phyloP scores from a whole-genome alignment of 768 basidiomycete species.

The Clathrus columnatus region DNA sequence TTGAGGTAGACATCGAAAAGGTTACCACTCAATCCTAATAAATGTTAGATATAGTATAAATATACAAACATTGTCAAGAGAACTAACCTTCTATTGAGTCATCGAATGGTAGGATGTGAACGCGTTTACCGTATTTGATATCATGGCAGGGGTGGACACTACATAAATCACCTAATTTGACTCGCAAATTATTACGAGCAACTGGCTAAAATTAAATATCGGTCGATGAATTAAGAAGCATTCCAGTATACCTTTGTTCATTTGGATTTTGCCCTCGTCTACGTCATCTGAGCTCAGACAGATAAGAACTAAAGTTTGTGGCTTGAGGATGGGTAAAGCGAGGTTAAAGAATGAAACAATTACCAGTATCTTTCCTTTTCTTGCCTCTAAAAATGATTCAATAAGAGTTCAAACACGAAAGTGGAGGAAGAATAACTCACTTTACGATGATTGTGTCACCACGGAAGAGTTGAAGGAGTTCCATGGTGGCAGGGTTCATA shows the following conservation, averaged over 20 bases:
- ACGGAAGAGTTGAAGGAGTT: slow-evolving; percentile 83
- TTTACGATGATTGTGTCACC: slow-evolving; percentile 94
- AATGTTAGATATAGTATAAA: neutral
- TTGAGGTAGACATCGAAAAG: slow-evolving; percentile 97
- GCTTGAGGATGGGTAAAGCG: neutral
- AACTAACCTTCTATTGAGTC: slow-evolving; percentile 86
- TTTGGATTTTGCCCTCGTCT: slow-evolving; percentile 94
- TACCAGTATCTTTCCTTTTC: slow-evolving; percentile 84
- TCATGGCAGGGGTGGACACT: slow-evolving; percentile 94
- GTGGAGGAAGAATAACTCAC: slow-evolving; percentile 32
- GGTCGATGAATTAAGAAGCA: neutral
- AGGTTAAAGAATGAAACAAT: slow-evolving; percentile 3
- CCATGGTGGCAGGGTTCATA: slow-evolving; percentile 95
- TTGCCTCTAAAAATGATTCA: slow-evolving; percentile 58
- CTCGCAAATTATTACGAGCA: slow-evolving; percentile 96
- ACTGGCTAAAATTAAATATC: slow-evolving; percentile 35
- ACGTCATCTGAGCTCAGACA: slow-evolving; percentile 93
- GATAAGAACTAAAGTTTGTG: slow-evolving; percentile 59
- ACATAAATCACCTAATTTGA: slow-evolving; percentile 94
- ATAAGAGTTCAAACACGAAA: neutral
- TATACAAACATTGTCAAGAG: neutral
- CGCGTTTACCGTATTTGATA: slow-evolving; percentile 98
- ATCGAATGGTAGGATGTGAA: slow-evolving; percentile 95
- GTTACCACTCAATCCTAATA: slow-evolving; percentile 73
- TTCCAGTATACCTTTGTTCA: slow-evolving; percentile 68